Percentiles rank a stretch among this genome's conserved stretches.
Conservation (phyloP, 257 asterid genomes). For the Salvia splendens region DNA sequence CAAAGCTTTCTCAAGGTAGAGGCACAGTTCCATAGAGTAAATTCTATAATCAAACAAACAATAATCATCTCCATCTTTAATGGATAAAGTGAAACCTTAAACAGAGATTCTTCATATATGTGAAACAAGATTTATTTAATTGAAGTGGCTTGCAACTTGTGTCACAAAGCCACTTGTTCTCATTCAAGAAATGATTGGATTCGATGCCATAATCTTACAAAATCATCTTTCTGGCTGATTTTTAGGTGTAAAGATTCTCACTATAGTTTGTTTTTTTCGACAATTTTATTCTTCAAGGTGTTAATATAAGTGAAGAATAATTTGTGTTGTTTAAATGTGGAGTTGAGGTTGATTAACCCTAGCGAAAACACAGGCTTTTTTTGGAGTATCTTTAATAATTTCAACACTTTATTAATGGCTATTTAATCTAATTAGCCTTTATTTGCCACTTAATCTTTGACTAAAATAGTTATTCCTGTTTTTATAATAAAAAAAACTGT, state of each 20-base stretch:
- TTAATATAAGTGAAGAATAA: slow-evolving; percentile 38
- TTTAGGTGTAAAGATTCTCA: slow-evolving; percentile 31
- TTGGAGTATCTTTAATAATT: not conserved
- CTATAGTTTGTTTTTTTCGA: slow-evolving; percentile 2
- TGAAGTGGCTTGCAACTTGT: slow-evolving; percentile 33
- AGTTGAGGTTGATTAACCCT: slow-evolving; percentile 33
- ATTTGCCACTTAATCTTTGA: slow-evolving; percentile 40
- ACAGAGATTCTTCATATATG: not conserved
- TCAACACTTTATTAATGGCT: not conserved
- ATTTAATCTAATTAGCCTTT: slow-evolving; percentile 2
- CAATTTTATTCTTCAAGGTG: slow-evolving; percentile 6
- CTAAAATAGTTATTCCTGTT: slow-evolving; percentile 36
- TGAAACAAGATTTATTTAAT: not conserved
- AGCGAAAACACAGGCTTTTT: slow-evolving; percentile 18
- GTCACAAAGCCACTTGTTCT: slow-evolving; percentile 30
- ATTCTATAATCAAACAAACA: not conserved
- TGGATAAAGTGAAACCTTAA: slow-evolving; percentile 24
- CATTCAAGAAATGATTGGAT: slow-evolving; percentile 29
- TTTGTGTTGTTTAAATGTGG: slow-evolving; percentile 17
- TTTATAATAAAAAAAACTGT: not conserved
- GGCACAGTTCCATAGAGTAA: too few species aligned
- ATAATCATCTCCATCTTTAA: not conserved
- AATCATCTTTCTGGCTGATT: slow-evolving; percentile 33
- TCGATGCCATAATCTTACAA: slow-evolving; percentile 36
- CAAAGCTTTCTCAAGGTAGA: too few species aligned